Conservation (phyloP, 2,329 filamentous ascomycete genomes). For the Fusarium subglutinans region DNA sequence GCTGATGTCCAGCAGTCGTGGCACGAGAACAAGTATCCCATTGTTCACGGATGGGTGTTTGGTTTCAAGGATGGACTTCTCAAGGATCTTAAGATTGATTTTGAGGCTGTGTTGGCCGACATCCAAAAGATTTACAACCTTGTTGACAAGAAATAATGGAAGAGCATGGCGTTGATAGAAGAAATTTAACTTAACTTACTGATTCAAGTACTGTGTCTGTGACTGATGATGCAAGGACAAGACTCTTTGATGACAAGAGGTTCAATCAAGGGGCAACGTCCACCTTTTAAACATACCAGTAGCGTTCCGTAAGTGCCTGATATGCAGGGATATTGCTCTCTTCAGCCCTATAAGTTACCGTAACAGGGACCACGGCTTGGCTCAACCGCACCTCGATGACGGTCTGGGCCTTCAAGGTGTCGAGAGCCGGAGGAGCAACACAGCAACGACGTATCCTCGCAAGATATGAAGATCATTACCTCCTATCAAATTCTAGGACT, state of each 20-base stretch:
- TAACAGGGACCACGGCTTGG: conserved; percentile 36
- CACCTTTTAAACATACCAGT: conserved; percentile 29
- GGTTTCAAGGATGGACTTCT: conserved; percentile 73
- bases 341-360: conserved; percentile 30
- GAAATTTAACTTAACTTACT: conserved; percentile 14
- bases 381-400: conserved; percentile 21
- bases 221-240: not conserved
- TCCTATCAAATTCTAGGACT: rapidly evolving
- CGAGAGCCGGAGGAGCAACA: not conserved
- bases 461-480: rapidly evolving
- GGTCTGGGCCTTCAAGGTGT: conserved; percentile 37
- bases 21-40: conserved; percentile 68
- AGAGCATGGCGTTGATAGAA: conserved; percentile 16
- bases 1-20: conserved; percentile 79
- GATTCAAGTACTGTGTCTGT: not conserved
- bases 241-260: not conserved
- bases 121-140: conserved; percentile 74
- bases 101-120: conserved; percentile 62
- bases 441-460: not conserved
- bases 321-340: conserved; percentile 31
- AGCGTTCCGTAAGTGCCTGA: conserved; percentile 33
- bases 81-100: conserved; percentile 71
- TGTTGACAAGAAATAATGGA: conserved; percentile 44
- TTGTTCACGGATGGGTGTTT: conserved; percentile 81
- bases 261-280: not conserved